phyloP scores from a whole-genome alignment of 179 eudicot species.

The Camellia oleifera region DNA sequence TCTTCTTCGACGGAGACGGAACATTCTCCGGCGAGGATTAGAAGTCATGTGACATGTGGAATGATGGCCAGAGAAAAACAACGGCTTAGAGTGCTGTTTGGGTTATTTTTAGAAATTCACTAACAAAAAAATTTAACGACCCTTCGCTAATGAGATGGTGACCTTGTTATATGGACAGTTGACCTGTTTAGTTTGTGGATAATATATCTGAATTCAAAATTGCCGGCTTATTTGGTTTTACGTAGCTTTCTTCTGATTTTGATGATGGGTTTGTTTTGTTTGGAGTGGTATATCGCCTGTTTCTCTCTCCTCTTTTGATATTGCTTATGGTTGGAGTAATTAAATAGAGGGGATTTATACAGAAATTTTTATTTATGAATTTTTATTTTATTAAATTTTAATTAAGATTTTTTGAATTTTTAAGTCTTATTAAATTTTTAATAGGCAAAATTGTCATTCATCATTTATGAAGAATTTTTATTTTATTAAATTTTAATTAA shows the following conservation, averaged over 20 bases:
- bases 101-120: constrained; percentile 18
- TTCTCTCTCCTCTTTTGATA: not conserved
- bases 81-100: not conserved
- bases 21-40: constrained; percentile 17
- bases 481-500: too few species aligned
- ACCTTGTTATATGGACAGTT: constrained; percentile 16
- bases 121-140: not conserved
- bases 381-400: too few species aligned
- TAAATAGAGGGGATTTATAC: too few species aligned
- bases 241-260: constrained; percentile 15
- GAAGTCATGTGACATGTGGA: constrained; percentile 10
- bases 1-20: constrained; percentile 1
- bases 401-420: too few species aligned
- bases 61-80: constrained; percentile 22
- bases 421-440: too few species aligned
- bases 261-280: not conserved
- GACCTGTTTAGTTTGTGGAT: constrained; percentile 13
- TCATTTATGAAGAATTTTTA: too few species aligned
- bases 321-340: too few species aligned
- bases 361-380: too few species aligned
- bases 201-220: constrained; percentile 1
- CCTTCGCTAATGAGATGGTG: constrained; percentile 6
- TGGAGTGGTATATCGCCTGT: constrained; percentile 1
- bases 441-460: too few species aligned
- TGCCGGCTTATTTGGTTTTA: constrained; percentile 22